phyloP scores from a whole-genome alignment of 257 asterid species.

The Thymus quinquecostatus region DNA sequence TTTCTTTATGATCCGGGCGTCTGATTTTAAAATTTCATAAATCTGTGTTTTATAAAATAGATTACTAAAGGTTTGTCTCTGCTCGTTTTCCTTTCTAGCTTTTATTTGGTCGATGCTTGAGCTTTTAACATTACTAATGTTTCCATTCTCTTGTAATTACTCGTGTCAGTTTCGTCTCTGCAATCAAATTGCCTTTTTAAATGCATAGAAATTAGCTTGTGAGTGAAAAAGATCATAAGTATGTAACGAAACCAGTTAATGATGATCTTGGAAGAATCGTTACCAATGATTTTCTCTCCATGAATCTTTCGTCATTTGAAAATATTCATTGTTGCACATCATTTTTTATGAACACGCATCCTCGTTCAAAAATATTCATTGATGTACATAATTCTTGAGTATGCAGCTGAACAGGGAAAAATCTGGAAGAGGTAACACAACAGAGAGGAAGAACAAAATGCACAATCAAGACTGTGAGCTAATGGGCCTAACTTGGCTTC shows the following conservation, averaged over 20 bases:
- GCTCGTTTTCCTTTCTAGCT: not conserved
- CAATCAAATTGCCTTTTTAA: too few relatives aligned
- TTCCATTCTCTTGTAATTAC: not conserved
- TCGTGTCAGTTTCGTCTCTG: not conserved
- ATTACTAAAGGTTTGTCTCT: not conserved
- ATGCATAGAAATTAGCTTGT: too few relatives aligned
- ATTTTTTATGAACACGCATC: not conserved
- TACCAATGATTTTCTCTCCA: not conserved
- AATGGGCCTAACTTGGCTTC: constrained; percentile 95
- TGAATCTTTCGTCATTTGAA: not conserved
- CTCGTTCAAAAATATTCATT: not conserved
- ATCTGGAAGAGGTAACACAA: constrained; percentile 44
- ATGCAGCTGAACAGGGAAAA: constrained; percentile 65
- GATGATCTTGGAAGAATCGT: not conserved
- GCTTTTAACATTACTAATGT: not conserved
- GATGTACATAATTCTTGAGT: not conserved
- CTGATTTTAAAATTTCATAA: not conserved
- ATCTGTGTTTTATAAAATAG: not conserved
- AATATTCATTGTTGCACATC: not conserved
- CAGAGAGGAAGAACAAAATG: constrained; percentile 63
- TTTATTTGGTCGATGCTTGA: not conserved
- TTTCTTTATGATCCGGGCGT: not conserved
- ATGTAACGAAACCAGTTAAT: too few relatives aligned
- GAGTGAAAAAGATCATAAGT: too few relatives aligned
- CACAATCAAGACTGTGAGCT: constrained; percentile 73